Evolutionary conservation across 2,329 filamentous ascomycete genomes (phyloP).

Genomic region (Neonectria coccinea): DNA sequence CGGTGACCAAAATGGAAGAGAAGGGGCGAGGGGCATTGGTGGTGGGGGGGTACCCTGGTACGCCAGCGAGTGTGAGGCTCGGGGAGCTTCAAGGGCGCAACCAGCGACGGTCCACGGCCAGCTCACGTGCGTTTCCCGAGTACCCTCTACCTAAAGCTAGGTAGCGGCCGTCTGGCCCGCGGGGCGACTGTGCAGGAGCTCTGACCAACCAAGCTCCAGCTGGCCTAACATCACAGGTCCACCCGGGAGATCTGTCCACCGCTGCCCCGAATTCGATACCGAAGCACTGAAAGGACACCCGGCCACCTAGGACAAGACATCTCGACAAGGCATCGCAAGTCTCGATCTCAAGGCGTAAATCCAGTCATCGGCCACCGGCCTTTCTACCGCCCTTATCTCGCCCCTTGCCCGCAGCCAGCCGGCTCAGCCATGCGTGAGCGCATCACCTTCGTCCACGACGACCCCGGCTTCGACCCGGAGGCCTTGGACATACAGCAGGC

Average conservation of each 20-base stretch:
- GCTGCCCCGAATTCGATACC: slow-evolving; percentile 23
- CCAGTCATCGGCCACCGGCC: slow-evolving; percentile 5
- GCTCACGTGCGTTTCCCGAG: slow-evolving; percentile 39
- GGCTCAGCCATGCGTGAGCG: slow-evolving; percentile 73
- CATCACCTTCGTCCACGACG: slow-evolving; percentile 82
- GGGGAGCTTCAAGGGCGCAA: not conserved
- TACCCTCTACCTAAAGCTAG: slow-evolving; percentile 17
- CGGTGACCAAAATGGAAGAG: slow-evolving; percentile 41
- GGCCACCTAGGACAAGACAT: slow-evolving; percentile 6
- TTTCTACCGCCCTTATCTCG: not conserved
- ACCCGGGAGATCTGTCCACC: slow-evolving; percentile 27
- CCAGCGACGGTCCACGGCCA: slow-evolving; percentile 29
- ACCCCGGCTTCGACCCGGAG: slow-evolving; percentile 72
- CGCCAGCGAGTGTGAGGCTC: slow-evolving; percentile 13
- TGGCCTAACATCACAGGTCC: slow-evolving; percentile 2
- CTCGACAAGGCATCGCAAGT: not conserved
- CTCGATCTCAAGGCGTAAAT: not conserved
- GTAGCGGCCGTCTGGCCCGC: slow-evolving; percentile 21
- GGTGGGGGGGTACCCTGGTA: slow-evolving; percentile 28
- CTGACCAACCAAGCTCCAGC: slow-evolving; percentile 13
- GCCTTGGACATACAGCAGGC: slow-evolving; percentile 68
- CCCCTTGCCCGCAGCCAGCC: slow-evolving; percentile 7
- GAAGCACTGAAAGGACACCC: slow-evolving; percentile 11
- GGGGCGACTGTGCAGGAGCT: slow-evolving; percentile 7
- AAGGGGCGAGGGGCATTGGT: slow-evolving; percentile 28